Conservation (phyloP, 73 alveolate species). For the Tetrahymena malaccensis region DNA sequence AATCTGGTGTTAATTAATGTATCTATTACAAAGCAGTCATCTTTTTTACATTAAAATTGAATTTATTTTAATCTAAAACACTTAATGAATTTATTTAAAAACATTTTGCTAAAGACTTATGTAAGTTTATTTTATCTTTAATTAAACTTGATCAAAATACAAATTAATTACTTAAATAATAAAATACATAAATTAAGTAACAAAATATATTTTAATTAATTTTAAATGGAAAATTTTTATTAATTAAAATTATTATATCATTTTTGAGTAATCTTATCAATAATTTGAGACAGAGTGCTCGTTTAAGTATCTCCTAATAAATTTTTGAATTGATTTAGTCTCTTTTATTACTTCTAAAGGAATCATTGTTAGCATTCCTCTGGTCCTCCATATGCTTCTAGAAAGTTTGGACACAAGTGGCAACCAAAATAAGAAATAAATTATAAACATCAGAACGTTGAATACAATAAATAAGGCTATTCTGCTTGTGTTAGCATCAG, state of each 20-base stretch:
- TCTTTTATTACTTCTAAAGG: conserved; percentile 18
- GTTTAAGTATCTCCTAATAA: conserved; percentile 2
- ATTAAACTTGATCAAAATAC: too few species aligned
- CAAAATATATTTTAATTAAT: background rate
- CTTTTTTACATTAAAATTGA: too few species aligned
- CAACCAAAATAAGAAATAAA: conserved; percentile 13
- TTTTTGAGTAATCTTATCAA: background rate
- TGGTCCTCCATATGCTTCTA: conserved; percentile 38
- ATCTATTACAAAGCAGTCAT: too few species aligned
- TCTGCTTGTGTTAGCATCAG: conserved; percentile 4
- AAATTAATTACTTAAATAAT: too few species aligned
- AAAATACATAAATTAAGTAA: too few species aligned
- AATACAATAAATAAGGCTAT: conserved; percentile 14
- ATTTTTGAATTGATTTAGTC: conserved; percentile 10
- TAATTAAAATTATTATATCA: background rate
- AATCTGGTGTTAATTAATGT: too few species aligned
- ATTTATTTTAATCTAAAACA: too few species aligned
- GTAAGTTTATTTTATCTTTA: too few species aligned
- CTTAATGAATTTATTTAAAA: too few species aligned
- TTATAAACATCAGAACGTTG: conserved; percentile 9
- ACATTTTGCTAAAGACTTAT: too few species aligned
- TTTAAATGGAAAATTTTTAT: background rate
- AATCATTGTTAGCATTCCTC: conserved; percentile 33
- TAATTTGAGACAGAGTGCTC: background rate
- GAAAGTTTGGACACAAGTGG: conserved; percentile 13